A percentile compares a stretch with the other conserved stretches of the same genome.
Conservation (phyloP, 2,329 filamentous ascomycete genomes). For the Verticillium isaacii region DNA sequence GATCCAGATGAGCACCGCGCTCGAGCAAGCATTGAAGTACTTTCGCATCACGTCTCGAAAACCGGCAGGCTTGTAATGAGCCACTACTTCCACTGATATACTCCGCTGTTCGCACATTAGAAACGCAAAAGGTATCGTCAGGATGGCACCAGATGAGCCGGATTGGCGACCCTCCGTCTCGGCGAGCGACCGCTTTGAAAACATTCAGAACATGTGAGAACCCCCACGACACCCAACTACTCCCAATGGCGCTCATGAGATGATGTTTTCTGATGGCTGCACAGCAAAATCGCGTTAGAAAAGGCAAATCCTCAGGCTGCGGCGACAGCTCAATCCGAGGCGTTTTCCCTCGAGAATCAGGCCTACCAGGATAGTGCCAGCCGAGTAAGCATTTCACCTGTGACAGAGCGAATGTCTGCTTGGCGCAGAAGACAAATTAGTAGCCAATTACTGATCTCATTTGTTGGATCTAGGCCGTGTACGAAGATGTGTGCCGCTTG, state of each 20-base stretch:
- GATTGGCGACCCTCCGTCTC: conserved; percentile 49
- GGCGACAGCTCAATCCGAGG: conserved; percentile 11
- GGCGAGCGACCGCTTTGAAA: conserved; percentile 57
- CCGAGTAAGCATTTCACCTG: conserved; percentile 1
- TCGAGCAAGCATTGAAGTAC: no score
- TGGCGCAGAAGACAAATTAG: no score
- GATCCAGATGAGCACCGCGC: no score
- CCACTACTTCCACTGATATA: background rate
- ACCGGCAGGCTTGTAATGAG: no score
- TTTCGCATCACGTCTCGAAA: no score
- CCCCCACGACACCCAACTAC: no score
- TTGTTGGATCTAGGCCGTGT: conserved; percentile 18
- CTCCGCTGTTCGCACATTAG: background rate
- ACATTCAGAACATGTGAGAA: conserved; percentile 58
- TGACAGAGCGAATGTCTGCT: background rate
- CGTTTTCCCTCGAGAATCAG: conserved; percentile 12
- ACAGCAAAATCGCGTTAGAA: conserved; percentile 10
- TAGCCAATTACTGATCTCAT: background rate
- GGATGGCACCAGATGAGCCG: conserved; percentile 10
- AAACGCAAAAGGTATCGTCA: background rate
- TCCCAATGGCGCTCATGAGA: background rate
- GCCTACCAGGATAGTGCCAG: conserved; percentile 10
- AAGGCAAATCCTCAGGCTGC: conserved; percentile 2
- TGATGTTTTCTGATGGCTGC: background rate
- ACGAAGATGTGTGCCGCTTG: conserved; percentile 36